phyloP scores from a whole-genome alignment of 176 grass and related monocot genomes.

The Panicum miliaceum region DNA sequence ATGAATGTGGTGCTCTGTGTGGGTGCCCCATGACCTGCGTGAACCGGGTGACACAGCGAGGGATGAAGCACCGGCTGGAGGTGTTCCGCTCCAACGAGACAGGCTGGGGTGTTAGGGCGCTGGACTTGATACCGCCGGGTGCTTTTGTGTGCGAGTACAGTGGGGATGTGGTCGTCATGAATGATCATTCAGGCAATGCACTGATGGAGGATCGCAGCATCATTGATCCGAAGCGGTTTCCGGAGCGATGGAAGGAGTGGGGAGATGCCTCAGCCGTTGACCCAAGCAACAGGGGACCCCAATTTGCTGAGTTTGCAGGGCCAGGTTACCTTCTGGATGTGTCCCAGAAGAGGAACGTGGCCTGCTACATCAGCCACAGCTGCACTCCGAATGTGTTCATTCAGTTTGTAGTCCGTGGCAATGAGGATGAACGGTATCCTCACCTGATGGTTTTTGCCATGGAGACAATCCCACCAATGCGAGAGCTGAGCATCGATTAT shows the following conservation, averaged over 20 bases:
- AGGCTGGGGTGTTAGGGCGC: conserved; percentile 74
- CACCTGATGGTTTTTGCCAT: conserved; percentile 86
- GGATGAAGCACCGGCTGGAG: conserved; percentile 74
- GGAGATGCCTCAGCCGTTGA: conserved; percentile 63
- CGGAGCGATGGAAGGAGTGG: conserved; percentile 79
- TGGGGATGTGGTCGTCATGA: conserved; percentile 49
- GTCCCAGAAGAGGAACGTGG: conserved; percentile 67
- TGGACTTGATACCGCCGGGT: conserved; percentile 82
- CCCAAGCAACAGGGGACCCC: conserved; percentile 21
- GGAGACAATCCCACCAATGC: conserved; percentile 91
- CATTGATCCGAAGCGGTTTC: conserved; percentile 65
- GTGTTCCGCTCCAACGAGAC: conserved; percentile 81
- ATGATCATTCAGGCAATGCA: neutral
- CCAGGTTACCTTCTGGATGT: conserved; percentile 63
- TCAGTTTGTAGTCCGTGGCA: conserved; percentile 62
- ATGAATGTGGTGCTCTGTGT: conserved; percentile 71
- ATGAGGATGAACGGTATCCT: conserved; percentile 61
- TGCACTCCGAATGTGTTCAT: conserved; percentile 71
- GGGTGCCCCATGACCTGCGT: conserved; percentile 59
- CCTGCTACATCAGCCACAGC: conserved; percentile 85
- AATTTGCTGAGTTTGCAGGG: conserved; percentile 16
- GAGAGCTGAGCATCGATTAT: conserved; percentile 87
- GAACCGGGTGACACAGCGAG: conserved; percentile 75
- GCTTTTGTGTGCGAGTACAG: conserved; percentile 75
- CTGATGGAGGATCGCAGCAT: neutral